These are phyloP conservation scores for Colletotrichum tamarilloi DNA, from an alignment of 2,329 filamentous ascomycete species.

Conservation along the genomic window DNA sequence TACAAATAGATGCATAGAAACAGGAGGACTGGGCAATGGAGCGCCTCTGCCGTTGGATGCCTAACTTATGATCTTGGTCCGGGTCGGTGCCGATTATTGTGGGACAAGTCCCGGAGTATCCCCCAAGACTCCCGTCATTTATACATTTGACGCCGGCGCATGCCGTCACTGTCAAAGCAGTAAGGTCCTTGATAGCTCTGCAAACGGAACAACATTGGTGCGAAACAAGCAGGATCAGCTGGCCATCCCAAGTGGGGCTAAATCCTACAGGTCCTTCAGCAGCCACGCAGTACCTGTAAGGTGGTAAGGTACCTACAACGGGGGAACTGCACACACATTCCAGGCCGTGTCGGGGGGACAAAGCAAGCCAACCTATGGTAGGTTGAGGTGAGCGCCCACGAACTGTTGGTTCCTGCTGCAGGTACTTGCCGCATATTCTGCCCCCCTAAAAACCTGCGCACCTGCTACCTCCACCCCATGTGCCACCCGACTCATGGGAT, in stretches of 20 bases:
- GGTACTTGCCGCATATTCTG: conserved; percentile 30
- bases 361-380: background rate
- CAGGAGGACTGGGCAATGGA: background rate
- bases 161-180: background rate
- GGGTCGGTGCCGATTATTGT: conserved; percentile 3
- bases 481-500: conserved; percentile 24
- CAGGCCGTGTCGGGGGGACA: conserved; percentile 4
- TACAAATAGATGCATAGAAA: no score
- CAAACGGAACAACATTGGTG: conserved; percentile 31
- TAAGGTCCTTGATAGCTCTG: background rate
- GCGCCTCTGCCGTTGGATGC: no score
- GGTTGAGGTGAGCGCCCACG: conserved; percentile 4
- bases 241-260: conserved; percentile 18
- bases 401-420: conserved; percentile 37
- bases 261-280: background rate
- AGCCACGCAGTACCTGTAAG: background rate
- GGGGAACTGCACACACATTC: conserved; percentile 1
- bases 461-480: conserved; percentile 26
- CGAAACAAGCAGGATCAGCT: conserved; percentile 31
- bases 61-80: background rate
- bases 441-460: conserved; percentile 19
- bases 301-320: conserved; percentile 2
- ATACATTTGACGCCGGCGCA: conserved; percentile 9
- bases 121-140: background rate
- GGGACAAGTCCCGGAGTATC: background rate